Evolutionary conservation across 306 rosid genomes (phyloP), one percentile per base, ranked within the genome.

Genomic region (Myrica gale): DNA sequence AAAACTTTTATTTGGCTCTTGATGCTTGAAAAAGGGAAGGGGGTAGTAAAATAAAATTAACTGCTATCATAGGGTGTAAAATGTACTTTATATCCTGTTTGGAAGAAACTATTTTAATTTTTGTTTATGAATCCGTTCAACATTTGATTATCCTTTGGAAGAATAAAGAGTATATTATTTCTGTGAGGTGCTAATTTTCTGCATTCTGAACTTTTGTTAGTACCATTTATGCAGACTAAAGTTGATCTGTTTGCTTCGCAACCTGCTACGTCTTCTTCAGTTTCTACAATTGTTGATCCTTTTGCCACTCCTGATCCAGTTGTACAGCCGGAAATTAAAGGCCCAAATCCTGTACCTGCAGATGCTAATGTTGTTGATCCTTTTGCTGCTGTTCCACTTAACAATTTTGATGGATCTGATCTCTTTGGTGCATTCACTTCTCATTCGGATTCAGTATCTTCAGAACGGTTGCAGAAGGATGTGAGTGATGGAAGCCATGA

Each of bases 361-460:
- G 88, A 85, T 67, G 46, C 70, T 68, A 85, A 81, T 88, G 43
- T 76, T 60, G 50, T 85, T 48, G 98, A 94, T 86, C 98, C 98
- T 69, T 94, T 94, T 51, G 90, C 96, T 80, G 90, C 95, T 71
- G 92, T 94, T 79, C 96, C 99, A 2, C 92, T 92, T 61, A 82
- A 88, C 81, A 92, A 68, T 69, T 96, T 96, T 82, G 92, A 90
- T 78, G 97, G 87, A 82, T 81, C 98, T 74, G 97, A 90, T 82
- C 43, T 85, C 63, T 89, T 92, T 72, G 96, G 96, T 53, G 88
- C 92, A 26, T 86, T 91, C 79, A 76, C 96, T 76, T 88, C 97
- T 73, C 87, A 76, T 73, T 78, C 96, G 52, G 85, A 82, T 83
- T 75, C 96, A 71, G 82, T 50, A 71, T 72, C 88, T 61, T 85